These are phyloP conservation scores for Cladosporium sp. DNA, from an alignment of 2,329 filamentous ascomycete species.

Conservation along the genomic window DNA sequence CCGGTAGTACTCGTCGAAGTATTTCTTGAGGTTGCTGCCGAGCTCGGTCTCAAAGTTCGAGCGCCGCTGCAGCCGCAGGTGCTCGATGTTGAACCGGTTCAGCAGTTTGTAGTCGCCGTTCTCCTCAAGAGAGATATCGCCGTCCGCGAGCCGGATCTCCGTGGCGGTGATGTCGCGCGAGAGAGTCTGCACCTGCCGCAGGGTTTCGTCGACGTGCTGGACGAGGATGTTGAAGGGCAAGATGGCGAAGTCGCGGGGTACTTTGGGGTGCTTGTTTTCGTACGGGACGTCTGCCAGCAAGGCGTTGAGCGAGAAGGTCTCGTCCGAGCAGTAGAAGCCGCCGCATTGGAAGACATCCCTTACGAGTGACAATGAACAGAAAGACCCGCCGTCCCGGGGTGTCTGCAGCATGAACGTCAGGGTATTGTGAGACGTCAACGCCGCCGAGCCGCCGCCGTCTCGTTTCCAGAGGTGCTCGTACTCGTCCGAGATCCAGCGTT, in stretches of 20 bases:
- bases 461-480: conserved; percentile 30
- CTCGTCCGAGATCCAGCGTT: conserved; percentile 30
- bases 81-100: conserved; percentile 29
- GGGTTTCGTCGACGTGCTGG: conserved; percentile 28
- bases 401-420: conserved; percentile 31
- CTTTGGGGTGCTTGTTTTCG: conserved; percentile 29
- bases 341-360: conserved; percentile 27
- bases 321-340: conserved; percentile 26
- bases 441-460: conserved; percentile 29
- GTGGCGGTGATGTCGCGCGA: conserved; percentile 26
- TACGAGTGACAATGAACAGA: conserved; percentile 30
- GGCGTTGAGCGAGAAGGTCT: conserved; percentile 23
- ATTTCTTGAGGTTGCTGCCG: conserved; percentile 26
- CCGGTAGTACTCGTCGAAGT: conserved; percentile 27
- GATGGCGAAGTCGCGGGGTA: conserved; percentile 29
- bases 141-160: conserved; percentile 28
- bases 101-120: conserved; percentile 31
- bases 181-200: conserved; percentile 24
- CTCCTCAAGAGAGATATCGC: conserved; percentile 27
- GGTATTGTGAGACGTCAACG: conserved; percentile 26
- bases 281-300: conserved; percentile 25
- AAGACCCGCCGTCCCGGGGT: conserved; percentile 27
- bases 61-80: conserved; percentile 26
- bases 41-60: conserved; percentile 31
- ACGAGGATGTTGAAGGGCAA: conserved; percentile 27